phyloP scores from a whole-genome alignment of 1,139 yeast genomes.

The Arxiozyma telluris region DNA sequence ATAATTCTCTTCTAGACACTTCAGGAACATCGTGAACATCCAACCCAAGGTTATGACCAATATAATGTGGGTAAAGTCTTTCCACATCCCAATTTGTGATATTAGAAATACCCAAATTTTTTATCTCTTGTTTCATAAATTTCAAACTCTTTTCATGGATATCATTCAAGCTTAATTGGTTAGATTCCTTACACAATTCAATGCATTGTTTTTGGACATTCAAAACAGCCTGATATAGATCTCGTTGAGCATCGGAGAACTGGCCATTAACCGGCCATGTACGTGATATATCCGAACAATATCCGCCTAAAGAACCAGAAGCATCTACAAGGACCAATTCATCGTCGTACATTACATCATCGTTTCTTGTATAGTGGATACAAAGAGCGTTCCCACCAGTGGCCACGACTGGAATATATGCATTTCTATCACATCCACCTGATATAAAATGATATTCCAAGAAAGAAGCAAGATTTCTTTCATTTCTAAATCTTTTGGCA shows the following conservation, averaged over 20 bases:
- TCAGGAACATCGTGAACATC: slow-evolving; percentile 83
- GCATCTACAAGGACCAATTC: slow-evolving; percentile 93
- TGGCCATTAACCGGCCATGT: slow-evolving; percentile 85
- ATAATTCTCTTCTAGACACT: slow-evolving; percentile 42
- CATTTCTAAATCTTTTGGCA: slow-evolving; percentile 56
- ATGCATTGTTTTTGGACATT: slow-evolving; percentile 77
- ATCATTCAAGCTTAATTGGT: slow-evolving; percentile 56
- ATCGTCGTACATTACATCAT: slow-evolving; percentile 61
- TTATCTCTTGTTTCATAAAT: slow-evolving; percentile 52
- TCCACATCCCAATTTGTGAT: slow-evolving; percentile 45
- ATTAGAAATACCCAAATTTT: slow-evolving; percentile 57
- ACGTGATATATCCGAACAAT: slow-evolving; percentile 90
- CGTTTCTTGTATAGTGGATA: slow-evolving; percentile 85
- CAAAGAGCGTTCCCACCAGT: slow-evolving; percentile 81
- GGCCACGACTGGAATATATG: slow-evolving; percentile 94
- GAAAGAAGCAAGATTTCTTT: slow-evolving; percentile 70
- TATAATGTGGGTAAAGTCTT: slow-evolving; percentile 79
- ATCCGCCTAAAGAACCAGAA: slow-evolving; percentile 89
- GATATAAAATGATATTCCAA: slow-evolving; percentile 73
- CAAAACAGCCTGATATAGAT: slow-evolving; percentile 79
- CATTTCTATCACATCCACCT: slow-evolving; percentile 84
- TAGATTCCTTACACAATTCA: slow-evolving; percentile 42
- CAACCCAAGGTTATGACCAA: slow-evolving; percentile 91
- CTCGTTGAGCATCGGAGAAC: slow-evolving; percentile 71
- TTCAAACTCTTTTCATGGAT: slow-evolving; percentile 63